phyloP scores from a whole-genome alignment of 495 filamentous ascomycete species.

The Xanthoparmelia taractica region DNA sequence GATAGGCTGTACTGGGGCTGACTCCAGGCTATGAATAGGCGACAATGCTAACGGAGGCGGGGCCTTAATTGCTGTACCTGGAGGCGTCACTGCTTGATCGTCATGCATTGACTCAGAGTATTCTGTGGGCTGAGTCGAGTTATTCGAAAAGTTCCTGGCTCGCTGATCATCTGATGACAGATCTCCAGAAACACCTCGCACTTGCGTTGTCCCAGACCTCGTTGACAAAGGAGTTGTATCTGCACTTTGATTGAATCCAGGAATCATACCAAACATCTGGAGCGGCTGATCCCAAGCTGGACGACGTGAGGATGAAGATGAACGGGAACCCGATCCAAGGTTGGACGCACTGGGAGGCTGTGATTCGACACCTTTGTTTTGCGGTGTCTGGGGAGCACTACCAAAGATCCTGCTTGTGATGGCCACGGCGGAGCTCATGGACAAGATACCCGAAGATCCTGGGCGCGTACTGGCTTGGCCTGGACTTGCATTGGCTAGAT shows the following conservation, averaged over 20 bases:
- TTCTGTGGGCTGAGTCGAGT: conserved; percentile 5
- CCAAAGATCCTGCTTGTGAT: conserved; percentile 15
- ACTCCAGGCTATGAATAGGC: conserved; percentile 37
- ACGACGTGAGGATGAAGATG: conserved; percentile 21
- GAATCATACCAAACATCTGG: conserved; percentile 24
- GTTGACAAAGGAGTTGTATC: conserved; percentile 25
- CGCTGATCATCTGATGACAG: conserved; percentile 10
- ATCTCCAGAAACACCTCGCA: conserved; percentile 8
- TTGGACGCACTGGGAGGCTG: conserved; percentile 9
- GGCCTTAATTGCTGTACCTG: conserved; percentile 3
- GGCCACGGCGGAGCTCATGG: conserved; percentile 34
- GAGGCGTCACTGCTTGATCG: conserved; percentile 3
- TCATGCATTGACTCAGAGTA: conserved; percentile 7
- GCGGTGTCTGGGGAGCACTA: conserved; percentile 14
- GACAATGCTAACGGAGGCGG: conserved; percentile 30
- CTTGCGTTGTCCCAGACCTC: conserved; percentile 19
- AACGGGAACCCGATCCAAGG: conserved; percentile 17
- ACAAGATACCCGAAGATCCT: conserved; percentile 13
- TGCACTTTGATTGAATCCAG: conserved; percentile 24
- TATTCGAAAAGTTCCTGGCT: not conserved
- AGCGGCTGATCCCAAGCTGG: conserved; percentile 28
- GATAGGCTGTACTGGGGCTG: conserved; percentile 31
- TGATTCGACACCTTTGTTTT: conserved; percentile 6
- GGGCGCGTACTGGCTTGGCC: conserved; percentile 22
- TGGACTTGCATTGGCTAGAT: no score